A percentile compares a stretch with the other conserved stretches of the same genome.
These are phyloP conservation scores for Clarkia xantiana DNA, from an alignment of 345 rosid species.

Conservation along the genomic window DNA sequence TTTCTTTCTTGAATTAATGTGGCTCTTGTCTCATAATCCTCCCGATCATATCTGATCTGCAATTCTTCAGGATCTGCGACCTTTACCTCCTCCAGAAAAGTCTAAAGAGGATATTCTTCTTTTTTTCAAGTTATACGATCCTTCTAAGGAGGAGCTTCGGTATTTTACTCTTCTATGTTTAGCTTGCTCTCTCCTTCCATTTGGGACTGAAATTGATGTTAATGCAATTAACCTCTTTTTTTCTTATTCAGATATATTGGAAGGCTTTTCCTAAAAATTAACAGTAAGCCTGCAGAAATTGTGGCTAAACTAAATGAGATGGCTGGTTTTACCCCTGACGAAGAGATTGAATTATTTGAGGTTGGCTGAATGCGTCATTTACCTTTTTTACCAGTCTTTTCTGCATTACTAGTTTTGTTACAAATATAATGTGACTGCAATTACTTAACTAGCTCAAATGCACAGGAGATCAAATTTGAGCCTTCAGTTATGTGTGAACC, in stretches of 20 bases:
- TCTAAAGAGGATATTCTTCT: slow-evolving; percentile 30
- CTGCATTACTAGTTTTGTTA: neutral
- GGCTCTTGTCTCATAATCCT: neutral
- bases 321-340: slow-evolving; percentile 33
- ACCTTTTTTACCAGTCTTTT: neutral
- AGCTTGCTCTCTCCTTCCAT: neutral
- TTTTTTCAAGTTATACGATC: slow-evolving; percentile 35
- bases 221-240: neutral
- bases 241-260: slow-evolving; percentile 23
- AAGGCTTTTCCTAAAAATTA: slow-evolving; percentile 28
- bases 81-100: slow-evolving; percentile 15
- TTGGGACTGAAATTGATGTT: neutral
- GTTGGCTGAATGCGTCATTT: slow-evolving; percentile 7
- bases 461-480: slow-evolving; percentile 90
- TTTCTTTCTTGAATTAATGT: neutral
- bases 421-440: neutral
- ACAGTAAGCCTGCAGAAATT: slow-evolving; percentile 25
- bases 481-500: slow-evolving; percentile 81
- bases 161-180: slow-evolving; percentile 2
- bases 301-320: slow-evolving; percentile 24
- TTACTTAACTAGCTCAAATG: slow-evolving; percentile 4
- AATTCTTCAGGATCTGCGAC: slow-evolving; percentile 22
- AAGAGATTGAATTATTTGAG: slow-evolving; percentile 31
- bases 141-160: slow-evolving; percentile 28
- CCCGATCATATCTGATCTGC: neutral